Percentiles rank a stretch among this genome's conserved stretches.
These are phyloP conservation scores for Tilletia walkeri DNA, from an alignment of 1,284 basidiomycete genomes.

Conservation along the genomic window DNA sequence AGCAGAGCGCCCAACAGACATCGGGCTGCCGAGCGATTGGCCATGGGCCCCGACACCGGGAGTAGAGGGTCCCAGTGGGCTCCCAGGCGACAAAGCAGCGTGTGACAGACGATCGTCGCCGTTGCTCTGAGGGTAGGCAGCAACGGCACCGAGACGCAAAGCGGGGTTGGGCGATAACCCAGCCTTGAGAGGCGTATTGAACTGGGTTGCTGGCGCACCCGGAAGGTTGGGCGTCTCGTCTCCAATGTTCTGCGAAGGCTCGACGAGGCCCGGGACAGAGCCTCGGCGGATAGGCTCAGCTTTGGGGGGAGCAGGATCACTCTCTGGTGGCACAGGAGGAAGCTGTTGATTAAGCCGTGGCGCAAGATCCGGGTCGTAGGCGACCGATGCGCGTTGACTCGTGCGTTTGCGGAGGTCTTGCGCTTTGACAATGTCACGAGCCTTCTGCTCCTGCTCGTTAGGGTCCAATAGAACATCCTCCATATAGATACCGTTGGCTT, in stretches of 20 bases:
- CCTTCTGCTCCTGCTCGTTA: conserved; percentile 34
- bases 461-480: conserved; percentile 25
- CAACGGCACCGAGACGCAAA: neutral
- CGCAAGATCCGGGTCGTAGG: neutral
- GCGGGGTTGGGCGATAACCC: neutral
- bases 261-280: neutral
- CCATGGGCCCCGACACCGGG: neutral
- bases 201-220: neutral
- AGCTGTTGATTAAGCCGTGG: conserved; percentile 16
- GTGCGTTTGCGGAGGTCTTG: conserved; percentile 14
- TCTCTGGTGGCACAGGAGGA: neutral
- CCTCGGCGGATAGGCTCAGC: neutral
- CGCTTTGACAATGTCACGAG: conserved; percentile 36
- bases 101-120: conserved; percentile 11
- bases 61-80: conserved; percentile 6
- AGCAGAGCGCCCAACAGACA: conserved; percentile 3
- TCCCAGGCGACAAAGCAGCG: neutral
- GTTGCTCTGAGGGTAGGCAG: neutral
- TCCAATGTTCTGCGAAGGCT: neutral
- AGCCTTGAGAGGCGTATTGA: neutral
- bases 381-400: neutral
- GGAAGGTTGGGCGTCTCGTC: neutral
- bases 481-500: conserved; percentile 26
- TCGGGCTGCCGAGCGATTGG: neutral
- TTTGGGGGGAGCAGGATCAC: neutral